Evolutionary conservation across 352 stramenopile genomes (phyloP), one percentile per base, ranked within the genome.

Genomic region (Stephanocyclus meneghinianus): DNA sequence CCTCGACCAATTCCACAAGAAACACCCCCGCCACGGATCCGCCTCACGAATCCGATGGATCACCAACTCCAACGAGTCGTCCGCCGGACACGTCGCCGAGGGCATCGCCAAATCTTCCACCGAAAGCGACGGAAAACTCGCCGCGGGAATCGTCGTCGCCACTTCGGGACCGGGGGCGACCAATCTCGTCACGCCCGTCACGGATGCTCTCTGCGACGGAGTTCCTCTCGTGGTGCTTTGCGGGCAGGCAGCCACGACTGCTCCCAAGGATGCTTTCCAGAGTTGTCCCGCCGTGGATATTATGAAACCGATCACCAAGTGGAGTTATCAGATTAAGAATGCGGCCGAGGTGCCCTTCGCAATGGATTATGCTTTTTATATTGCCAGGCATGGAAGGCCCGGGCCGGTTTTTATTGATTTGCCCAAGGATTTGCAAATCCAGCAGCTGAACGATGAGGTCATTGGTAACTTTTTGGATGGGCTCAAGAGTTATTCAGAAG

Each of bases 331-430:
- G 81, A 96, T 98, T 80, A 97, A 96, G 66, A 94, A 94, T 83
- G 95, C 97, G 26, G 96, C 96, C 53, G 96, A 98, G 80, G 84
- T 98, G 68, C 95, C 96, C 8, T 93, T 96, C 60, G 96, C 95
- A 73, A 96, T 98, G 85, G 95, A 96, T 70, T 97, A 98, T 76
- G 96, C 96, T 10, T 98, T 98, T 87, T 96, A 97, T 83, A 95
- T 98, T 47, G 95, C 96, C 16, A 95, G 94, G 32, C 97, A 96
- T 18, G 96, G 96, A 10, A 91, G 96, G 32, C 96, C 96, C 0
- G 96, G 96, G 21, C 96, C 96, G 6, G 96, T 98, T 62, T 94
- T 98, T 69, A 91, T 98, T 55, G 96, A 98, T 87, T 81, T 98
- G 69, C 96, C 96, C 44, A 98, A 98, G 91, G 96, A 98, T 83